A percentile compares a stretch with the other conserved stretches of the same genome.
These are phyloP conservation scores for Caryocar brasiliense DNA, from an alignment of 441 rosid species.

Conservation along the genomic window DNA sequence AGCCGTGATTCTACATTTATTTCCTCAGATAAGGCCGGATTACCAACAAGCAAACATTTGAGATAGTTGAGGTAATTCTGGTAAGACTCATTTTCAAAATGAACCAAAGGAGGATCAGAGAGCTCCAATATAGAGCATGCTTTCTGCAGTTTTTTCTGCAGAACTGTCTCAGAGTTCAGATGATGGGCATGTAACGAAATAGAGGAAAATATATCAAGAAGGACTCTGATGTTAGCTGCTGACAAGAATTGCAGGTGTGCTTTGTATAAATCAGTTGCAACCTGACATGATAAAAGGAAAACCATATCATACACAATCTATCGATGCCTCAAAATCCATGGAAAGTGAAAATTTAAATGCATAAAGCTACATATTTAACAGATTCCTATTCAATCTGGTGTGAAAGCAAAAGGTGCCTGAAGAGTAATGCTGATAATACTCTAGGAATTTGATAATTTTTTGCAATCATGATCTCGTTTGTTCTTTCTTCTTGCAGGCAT, in stretches of 20 bases:
- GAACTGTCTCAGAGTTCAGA: slow-evolving; percentile 40
- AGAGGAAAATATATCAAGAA: slow-evolving; percentile 49
- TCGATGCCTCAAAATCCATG: background rate
- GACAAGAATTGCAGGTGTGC: slow-evolving; percentile 41
- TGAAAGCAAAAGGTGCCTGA: too few species aligned
- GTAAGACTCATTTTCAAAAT: slow-evolving; percentile 80
- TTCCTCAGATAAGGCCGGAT: slow-evolving; percentile 35
- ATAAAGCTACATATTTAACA: too few species aligned
- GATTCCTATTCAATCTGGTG: too few species aligned
- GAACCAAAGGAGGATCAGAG: slow-evolving; percentile 73
- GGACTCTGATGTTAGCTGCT: slow-evolving; percentile 29
- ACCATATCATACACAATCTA: background rate
- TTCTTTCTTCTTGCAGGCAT: too few species aligned
- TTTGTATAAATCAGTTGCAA: slow-evolving; percentile 56
- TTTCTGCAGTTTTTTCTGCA: slow-evolving; percentile 64
- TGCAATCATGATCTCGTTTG: too few species aligned
- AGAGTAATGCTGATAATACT: too few species aligned
- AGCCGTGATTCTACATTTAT: slow-evolving; percentile 49
- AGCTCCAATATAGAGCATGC: slow-evolving; percentile 67
- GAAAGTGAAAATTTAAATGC: too few species aligned
- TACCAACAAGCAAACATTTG: slow-evolving; percentile 34
- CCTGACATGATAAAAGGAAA: slow-evolving; percentile 37
- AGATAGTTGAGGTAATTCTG: slow-evolving; percentile 63
- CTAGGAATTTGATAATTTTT: too few species aligned
- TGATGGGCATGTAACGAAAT: slow-evolving; percentile 65